Evolutionary conservation across 306 rosid genomes (phyloP), one percentile per base, ranked within the genome.

Genomic region (Lablab purpureus): DNA sequence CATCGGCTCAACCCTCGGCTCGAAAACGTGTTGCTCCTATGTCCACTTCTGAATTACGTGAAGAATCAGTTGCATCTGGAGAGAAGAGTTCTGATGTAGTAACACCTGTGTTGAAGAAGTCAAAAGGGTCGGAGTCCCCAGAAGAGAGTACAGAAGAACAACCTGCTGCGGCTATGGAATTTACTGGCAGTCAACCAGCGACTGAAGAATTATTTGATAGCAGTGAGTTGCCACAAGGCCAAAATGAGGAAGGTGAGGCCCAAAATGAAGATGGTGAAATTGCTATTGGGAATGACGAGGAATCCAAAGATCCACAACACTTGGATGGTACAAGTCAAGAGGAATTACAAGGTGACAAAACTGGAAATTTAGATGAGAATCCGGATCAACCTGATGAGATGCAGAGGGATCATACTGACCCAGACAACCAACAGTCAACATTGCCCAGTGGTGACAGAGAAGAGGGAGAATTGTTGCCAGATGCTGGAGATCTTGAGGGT

Each of bases 381-480:
- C 68, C 68, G 27, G 95, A 91, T 78, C 87, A 75, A 63, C 77
- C 87, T 10, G 96, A 95, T 85, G 97, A 89, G 67, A 81, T 74
- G 73, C 86, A 78, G 55, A 87, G 49, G 64, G 98, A 92, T 83
- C 90, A 76, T 43, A 80, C 75, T 19, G 98, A 90, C 82, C 64
- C 88, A 28, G 96, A 93, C 56, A 85, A 85, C 78, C 91, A 71
- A 82, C 87, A 79, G 67, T 69, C 89, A 49, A 43, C 81, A 36
- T 36, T 82, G 63, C 49, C 27, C 23, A 84, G 81, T 75, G 52
- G 80, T 58, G 98, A 95, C 54, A 83, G 88, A 88, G 99, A 95
- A 81, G 99, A 95, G 86, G 99, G 99, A 54, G 99, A 95, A 68
- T 25, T 93, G 62, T 69, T 76, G 30, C 92, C 93, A 59, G 98